Evolutionary conservation across 2,329 filamentous ascomycete species (phyloP).

Genomic region (Ascocoryne sarcoides): DNA sequence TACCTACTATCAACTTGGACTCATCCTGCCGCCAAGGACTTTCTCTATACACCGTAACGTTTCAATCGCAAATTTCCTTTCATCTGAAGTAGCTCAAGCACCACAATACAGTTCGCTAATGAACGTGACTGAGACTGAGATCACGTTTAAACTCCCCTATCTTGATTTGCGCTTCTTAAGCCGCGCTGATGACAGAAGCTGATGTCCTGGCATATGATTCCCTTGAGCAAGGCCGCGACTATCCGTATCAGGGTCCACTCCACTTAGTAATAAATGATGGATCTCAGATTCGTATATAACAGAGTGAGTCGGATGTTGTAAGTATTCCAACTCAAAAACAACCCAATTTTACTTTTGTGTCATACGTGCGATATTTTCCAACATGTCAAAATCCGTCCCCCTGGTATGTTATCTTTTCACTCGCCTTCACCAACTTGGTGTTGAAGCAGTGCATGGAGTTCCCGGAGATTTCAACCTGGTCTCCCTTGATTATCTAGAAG

Average conservation of each 20-base stretch:
- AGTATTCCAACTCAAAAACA: neutral
- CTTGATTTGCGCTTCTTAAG: neutral
- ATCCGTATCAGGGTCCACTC: neutral
- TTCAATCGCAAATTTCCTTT: neutral
- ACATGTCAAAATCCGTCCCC: neutral
- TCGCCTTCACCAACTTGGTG: constrained; percentile 52
- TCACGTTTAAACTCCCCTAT: neutral
- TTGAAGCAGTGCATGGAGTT: constrained; percentile 55
- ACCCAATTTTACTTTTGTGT: neutral
- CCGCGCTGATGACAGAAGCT: neutral
- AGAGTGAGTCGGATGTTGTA: neutral
- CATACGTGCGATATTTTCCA: neutral
- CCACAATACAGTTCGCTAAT: neutral
- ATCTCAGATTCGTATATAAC: neutral
- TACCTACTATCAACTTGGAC: neutral
- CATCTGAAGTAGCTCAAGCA: neutral
- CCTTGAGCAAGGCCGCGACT: neutral
- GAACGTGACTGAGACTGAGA: neutral
- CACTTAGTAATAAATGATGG: neutral
- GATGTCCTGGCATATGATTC: neutral
- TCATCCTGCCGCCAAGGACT: neutral
- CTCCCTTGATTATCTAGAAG: constrained; percentile 53
- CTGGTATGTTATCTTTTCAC: constrained; percentile 49
- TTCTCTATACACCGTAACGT: neutral
- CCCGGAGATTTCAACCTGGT: constrained; percentile 64